Conservation (phyloP, 2,329 filamentous ascomycete species). For the Neofusicoccum parvum region DNA sequence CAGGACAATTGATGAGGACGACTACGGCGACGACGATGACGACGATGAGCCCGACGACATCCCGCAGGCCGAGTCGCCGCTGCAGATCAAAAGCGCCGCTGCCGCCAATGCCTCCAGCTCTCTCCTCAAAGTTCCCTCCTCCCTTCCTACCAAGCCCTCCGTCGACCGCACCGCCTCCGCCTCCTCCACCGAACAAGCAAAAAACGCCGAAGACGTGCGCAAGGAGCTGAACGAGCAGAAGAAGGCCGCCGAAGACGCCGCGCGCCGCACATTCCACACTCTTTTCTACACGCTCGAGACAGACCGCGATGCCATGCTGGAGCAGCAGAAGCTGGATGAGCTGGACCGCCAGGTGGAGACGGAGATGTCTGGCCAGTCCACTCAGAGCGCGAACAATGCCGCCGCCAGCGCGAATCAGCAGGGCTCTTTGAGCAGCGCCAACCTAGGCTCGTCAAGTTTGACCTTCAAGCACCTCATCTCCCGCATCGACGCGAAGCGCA, state of each 20-base stretch:
- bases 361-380: constrained; percentile 74
- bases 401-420: constrained; percentile 65
- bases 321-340: constrained; percentile 95
- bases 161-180: constrained; percentile 59
- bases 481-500: constrained; percentile 89
- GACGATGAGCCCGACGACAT: constrained; percentile 46
- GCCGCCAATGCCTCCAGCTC: constrained; percentile 55
- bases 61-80: constrained; percentile 47
- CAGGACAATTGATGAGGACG: constrained; percentile 78
- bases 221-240: constrained; percentile 92
- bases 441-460: constrained; percentile 91
- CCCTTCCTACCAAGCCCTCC: constrained; percentile 63
- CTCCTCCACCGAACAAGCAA: constrained; percentile 58
- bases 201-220: constrained; percentile 82
- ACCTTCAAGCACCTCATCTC: constrained; percentile 97
- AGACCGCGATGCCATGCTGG: constrained; percentile 93
- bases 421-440: constrained; percentile 88
- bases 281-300: constrained; percentile 95
- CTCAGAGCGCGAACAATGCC: constrained; percentile 56
- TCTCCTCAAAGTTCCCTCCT: constrained; percentile 66
- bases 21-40: constrained; percentile 82
- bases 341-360: constrained; percentile 95
- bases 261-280: constrained; percentile 87
- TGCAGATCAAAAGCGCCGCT: constrained; percentile 57
- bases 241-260: constrained; percentile 85